Percentiles rank a stretch among this genome's conserved stretches.
Conservation (phyloP, 495 filamentous ascomycete genomes). For the Parathielavia hyrcaniae region DNA sequence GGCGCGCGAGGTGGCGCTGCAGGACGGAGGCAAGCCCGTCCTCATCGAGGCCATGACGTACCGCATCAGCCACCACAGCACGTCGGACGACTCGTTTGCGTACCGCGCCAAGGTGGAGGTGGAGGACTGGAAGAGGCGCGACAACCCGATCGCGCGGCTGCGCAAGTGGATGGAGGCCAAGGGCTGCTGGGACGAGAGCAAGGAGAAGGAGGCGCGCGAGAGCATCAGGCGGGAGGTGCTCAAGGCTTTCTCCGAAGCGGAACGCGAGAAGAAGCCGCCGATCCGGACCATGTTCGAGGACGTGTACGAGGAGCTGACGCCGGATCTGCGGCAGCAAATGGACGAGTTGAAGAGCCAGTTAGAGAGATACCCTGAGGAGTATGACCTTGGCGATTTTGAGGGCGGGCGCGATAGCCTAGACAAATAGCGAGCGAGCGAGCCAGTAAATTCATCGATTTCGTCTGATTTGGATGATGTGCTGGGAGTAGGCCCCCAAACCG, state of each 20-base stretch:
- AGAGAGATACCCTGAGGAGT: conserved; percentile 86
- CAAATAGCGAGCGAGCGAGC: conserved; percentile 16
- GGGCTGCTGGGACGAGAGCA: conserved; percentile 75
- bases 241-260: conserved; percentile 77
- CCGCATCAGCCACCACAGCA: conserved; percentile 94
- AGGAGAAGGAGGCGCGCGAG: conserved; percentile 67
- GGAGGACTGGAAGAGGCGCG: conserved; percentile 94
- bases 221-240: conserved; percentile 65
- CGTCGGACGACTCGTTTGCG: conserved; percentile 93
- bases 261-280: conserved; percentile 82
- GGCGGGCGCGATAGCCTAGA: conserved; percentile 62
- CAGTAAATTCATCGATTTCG: neutral
- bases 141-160: conserved; percentile 87
- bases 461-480: neutral
- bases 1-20: conserved; percentile 69
- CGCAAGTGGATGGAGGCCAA: conserved; percentile 86
- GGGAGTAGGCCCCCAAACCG: neutral
- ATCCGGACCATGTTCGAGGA: conserved; percentile 75
- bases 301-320: conserved; percentile 80
- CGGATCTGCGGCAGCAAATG: conserved; percentile 76
- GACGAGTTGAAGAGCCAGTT: conserved; percentile 66
- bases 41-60: conserved; percentile 97
- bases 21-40: conserved; percentile 71
- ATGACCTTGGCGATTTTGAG: conserved; percentile 75
- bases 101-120: conserved; percentile 93